Evolutionary conservation across 192 early-diverging fungal species (phyloP).

Genomic region (Coemansia pectinata): DNA sequence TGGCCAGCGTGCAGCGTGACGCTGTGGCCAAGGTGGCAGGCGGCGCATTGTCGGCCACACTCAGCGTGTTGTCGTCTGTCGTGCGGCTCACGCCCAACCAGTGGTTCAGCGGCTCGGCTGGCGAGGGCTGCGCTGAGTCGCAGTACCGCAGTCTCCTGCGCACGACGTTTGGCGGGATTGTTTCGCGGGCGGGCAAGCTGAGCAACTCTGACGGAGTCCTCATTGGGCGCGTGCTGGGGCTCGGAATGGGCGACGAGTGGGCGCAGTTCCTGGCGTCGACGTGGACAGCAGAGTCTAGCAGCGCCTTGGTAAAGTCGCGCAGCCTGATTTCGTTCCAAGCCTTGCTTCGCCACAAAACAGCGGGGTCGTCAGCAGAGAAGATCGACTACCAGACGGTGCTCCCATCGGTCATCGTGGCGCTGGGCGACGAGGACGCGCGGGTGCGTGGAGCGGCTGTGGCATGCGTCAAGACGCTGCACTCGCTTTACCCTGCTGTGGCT

Average conservation of each 20-base stretch:
- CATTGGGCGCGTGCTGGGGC: constrained; percentile 29
- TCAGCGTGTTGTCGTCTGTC: constrained; percentile 10
- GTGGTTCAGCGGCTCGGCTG: constrained; percentile 22
- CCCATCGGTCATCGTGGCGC: constrained; percentile 69
- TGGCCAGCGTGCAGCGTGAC: not conserved
- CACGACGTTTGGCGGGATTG: constrained; percentile 11
- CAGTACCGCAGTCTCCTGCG: constrained; percentile 24
- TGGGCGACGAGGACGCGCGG: constrained; percentile 56
- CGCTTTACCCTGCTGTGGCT: constrained; percentile 16
- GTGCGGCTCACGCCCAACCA: constrained; percentile 12
- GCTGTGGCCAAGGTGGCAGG: constrained; percentile 9
- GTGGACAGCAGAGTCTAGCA: constrained; percentile 21
- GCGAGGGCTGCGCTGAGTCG: not conserved
- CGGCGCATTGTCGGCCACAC: constrained; percentile 16
- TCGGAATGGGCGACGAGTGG: constrained; percentile 39
- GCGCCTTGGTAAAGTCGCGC: constrained; percentile 36
- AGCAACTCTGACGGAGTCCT: constrained; percentile 24
- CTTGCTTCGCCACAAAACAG: constrained; percentile 34
- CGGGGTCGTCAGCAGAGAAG: constrained; percentile 1
- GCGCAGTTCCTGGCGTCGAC: constrained; percentile 43
- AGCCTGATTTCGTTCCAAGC: constrained; percentile 61
- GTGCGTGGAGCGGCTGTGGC: constrained; percentile 66
- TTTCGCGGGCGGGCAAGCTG: constrained; percentile 14
- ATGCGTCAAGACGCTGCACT: constrained; percentile 61
- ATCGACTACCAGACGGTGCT: constrained; percentile 68